Conservation (phyloP, 2,329 filamentous ascomycete species). For the Pezicula neosporulosa region DNA sequence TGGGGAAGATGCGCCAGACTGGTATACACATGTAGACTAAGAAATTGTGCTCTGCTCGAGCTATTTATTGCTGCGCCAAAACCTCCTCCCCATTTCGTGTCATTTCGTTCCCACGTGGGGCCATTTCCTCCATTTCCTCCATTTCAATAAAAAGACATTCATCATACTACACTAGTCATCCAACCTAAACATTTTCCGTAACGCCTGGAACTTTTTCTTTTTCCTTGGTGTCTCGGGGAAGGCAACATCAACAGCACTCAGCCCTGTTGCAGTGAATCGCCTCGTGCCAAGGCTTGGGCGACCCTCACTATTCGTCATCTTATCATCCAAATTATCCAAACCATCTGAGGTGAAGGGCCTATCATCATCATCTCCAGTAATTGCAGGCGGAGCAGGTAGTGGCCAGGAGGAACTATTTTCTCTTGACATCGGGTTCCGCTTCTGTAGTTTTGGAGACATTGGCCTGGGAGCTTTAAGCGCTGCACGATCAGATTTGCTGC, state of each 20-base stretch:
- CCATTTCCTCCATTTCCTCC: too few relatives aligned
- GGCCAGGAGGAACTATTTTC: conserved; percentile 45
- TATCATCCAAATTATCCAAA: conserved; percentile 9
- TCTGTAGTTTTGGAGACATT: conserved; percentile 41
- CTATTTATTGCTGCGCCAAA: too few relatives aligned
- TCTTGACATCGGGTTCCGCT: conserved; percentile 35
- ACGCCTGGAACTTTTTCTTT: conserved; percentile 65
- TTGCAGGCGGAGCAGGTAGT: conserved; percentile 32
- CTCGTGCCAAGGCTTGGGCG: conserved; percentile 18
- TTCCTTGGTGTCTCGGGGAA: conserved; percentile 27
- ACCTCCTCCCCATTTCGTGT: not conserved
- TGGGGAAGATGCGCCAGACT: too few relatives aligned
- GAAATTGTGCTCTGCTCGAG: too few relatives aligned
- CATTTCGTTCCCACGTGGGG: not conserved
- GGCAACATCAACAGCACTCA: conserved; percentile 15
- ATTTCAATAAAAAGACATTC: not conserved
- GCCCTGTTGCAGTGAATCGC: conserved; percentile 22
- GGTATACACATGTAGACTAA: too few relatives aligned
- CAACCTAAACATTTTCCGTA: conserved; percentile 64
- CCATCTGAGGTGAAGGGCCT: conserved; percentile 21
- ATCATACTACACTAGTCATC: conserved; percentile 39
- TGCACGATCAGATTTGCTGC: conserved; percentile 50
- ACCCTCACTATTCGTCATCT: conserved; percentile 6
- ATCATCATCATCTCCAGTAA: conserved; percentile 29
- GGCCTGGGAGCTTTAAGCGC: conserved; percentile 33